Evolutionary conservation across 257 asterid genomes (phyloP), one percentile per base, ranked within the genome.

Genomic region (Plectranthus barbatus): DNA sequence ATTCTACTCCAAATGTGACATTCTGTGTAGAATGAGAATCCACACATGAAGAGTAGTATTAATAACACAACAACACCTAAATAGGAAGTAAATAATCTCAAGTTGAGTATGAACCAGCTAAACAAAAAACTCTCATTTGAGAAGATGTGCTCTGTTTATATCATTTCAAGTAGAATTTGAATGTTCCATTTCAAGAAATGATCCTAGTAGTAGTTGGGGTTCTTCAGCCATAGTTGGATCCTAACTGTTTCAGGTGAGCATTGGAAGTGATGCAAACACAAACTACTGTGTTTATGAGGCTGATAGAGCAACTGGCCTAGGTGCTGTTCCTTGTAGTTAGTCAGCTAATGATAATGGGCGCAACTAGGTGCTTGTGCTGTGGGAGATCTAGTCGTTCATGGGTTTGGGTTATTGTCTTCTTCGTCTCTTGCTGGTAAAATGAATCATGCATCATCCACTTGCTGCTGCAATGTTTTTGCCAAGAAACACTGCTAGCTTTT

Each of bases 311-410:
- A 83, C 95, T 39, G 94, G 94, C 49, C 57, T 85, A 31, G 97
- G 95, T 6, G 77, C 77, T 87, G 51, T 67, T 82, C 74, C 88
- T 90, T 40, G 48, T 85, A 76, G 88, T 76, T 56, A 83, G 94
- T 76, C 97, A 90, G 52, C 71, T 79, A 37, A 73, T 87, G 64
- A 75, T 87, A 65, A 81, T 83, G 90, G 77, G 62, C 8, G 88
- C 77, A 8, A 87, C 76, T 26, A 80, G 75, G 65, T 87, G 95
- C 67, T 65, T 90, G 73, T 90, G 95, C 87, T 87, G 90, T 57
- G 97, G 96, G 54, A 77, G 76, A 74, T 81, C 92, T n/a, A 83
- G 96, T 40, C 74, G 84, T 31, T 72, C 88, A 19, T 81, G 97
- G 81, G 66, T 79, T 24, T 82, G 92, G 84, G 86, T 96, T 1